Percentiles rank a stretch among this genome's conserved stretches.
These are phyloP conservation scores for Venturia aucupariae DNA, from an alignment of 2,329 filamentous ascomycete genomes.

Conservation along the genomic window DNA sequence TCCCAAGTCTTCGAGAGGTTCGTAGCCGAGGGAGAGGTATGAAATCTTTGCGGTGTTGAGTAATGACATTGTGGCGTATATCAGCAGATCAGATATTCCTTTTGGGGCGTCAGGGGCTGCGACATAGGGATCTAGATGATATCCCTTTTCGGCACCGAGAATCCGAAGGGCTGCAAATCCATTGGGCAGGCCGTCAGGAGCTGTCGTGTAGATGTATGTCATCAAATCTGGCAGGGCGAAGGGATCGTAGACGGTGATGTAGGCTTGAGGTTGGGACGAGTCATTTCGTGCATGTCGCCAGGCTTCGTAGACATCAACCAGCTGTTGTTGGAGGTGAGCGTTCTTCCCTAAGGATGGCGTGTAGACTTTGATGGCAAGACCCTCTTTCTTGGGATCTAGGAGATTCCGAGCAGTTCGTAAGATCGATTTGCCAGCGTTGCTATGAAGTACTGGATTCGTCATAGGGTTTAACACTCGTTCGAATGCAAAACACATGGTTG, in stretches of 20 bases:
- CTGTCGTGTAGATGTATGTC: conserved; percentile 33
- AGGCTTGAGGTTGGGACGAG: conserved; percentile 26
- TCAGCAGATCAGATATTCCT: conserved; percentile 31
- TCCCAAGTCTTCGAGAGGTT: conserved; percentile 26
- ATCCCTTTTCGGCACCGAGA: conserved; percentile 29
- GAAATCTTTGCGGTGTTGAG: conserved; percentile 25
- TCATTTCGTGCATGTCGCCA: conserved; percentile 31
- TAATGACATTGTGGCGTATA: conserved; percentile 31
- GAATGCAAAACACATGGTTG: conserved; percentile 30
- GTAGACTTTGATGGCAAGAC: conserved; percentile 28
- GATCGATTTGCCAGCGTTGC: conserved; percentile 30
- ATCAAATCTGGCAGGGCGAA: conserved; percentile 31
- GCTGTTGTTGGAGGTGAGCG: conserved; percentile 23
- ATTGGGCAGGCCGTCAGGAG: conserved; percentile 23
- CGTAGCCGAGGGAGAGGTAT: conserved; percentile 32
- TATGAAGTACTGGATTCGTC: conserved; percentile 30
- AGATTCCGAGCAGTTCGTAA: conserved; percentile 29
- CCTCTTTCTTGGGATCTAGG: conserved; percentile 27
- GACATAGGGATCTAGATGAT: conserved; percentile 35
- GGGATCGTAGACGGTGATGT: conserved; percentile 33
- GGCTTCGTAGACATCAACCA: conserved; percentile 29
- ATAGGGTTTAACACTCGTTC: conserved; percentile 34
- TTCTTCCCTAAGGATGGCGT: conserved; percentile 25
- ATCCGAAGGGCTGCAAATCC: conserved; percentile 33
- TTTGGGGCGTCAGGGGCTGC: conserved; percentile 26